Percentiles rank a stretch among this genome's conserved stretches.
phyloP scores from a whole-genome alignment of 129 eudicot genomes.

The Pittosporum tobira region DNA sequence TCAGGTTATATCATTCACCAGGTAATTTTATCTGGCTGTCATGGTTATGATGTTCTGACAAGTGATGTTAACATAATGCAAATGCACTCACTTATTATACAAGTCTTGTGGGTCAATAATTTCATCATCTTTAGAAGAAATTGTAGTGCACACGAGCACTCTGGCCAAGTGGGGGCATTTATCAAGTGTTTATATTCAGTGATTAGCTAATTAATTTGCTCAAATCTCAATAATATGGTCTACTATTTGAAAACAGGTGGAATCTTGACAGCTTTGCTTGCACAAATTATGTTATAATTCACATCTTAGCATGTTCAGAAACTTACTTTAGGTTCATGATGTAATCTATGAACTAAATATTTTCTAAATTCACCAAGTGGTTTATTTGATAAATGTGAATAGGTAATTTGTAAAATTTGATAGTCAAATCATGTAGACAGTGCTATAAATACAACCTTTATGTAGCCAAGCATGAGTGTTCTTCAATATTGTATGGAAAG shows the following conservation, averaged over 20 bases:
- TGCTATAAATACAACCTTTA: no score
- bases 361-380: background rate
- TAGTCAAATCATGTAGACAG: background rate
- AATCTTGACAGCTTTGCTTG: slow-evolving; percentile 7
- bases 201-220: background rate
- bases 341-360: background rate
- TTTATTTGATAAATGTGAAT: background rate
- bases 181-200: background rate
- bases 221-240: background rate
- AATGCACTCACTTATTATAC: no score
- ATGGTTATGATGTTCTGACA: background rate
- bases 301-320: background rate
- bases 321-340: background rate
- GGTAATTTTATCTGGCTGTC: background rate
- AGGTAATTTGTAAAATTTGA: background rate
- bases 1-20: no score
- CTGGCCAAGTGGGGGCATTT: background rate
- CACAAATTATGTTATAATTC: no score
- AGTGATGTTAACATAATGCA: background rate
- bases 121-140: background rate
- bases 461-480: no score
- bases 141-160: slow-evolving; percentile 1
- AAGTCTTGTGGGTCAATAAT: background rate
- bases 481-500: no score
- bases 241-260: background rate